phyloP scores from a whole-genome alignment of 129 eudicot genomes.

The Arctium lappa region DNA sequence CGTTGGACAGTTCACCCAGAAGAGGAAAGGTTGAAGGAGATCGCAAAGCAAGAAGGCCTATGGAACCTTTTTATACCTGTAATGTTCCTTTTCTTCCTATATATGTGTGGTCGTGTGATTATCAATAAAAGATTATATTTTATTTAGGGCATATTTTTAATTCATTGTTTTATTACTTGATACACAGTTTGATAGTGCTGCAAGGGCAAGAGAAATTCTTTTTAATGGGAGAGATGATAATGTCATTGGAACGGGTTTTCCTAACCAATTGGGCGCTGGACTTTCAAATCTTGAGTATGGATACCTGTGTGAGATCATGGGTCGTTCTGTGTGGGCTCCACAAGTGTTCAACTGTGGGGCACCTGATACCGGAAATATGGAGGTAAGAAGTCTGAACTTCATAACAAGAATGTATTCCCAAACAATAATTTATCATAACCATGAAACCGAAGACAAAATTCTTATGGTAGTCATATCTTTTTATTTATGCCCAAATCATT shows the following conservation, averaged over 20 bases:
- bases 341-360: conserved; percentile 98
- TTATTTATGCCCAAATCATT: not conserved
- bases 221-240: conserved; percentile 40
- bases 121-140: not conserved
- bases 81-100: conserved; percentile 21
- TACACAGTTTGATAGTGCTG: conserved; percentile 80
- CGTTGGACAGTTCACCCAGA: conserved; percentile 94
- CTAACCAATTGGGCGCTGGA: conserved; percentile 78
- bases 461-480: not conserved
- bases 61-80: conserved; percentile 98
- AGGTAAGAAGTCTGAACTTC: conserved; percentile 46
- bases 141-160: not conserved
- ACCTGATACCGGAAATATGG: conserved; percentile 99
- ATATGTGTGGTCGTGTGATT: not conserved
- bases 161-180: not conserved
- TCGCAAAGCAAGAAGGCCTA: conserved; percentile 84
- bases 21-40: conserved; percentile 82
- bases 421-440: not conserved
- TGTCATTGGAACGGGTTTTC: conserved; percentile 25
- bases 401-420: not conserved
- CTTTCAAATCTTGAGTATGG: conserved; percentile 95
- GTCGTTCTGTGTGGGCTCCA: conserved; percentile 96
- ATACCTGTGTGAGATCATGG: conserved; percentile 94
- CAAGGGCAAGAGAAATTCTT: conserved; percentile 69
- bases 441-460: not conserved